Evolutionary conservation across 176 grass and related monocot species (phyloP).

Genomic region (Phyllostachys edulis): DNA sequence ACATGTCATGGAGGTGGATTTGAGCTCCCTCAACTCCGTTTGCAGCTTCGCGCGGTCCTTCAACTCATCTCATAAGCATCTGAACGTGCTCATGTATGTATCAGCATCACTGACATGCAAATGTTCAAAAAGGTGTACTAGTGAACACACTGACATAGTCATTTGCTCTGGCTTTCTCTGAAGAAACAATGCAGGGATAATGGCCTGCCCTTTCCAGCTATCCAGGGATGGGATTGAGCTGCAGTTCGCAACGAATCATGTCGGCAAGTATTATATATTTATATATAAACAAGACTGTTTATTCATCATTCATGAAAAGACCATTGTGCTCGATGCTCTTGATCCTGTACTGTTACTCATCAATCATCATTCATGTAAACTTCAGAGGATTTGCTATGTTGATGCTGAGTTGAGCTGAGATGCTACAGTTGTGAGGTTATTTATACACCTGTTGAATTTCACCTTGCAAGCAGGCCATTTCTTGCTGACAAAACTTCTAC

Average conservation of each 20-base stretch:
- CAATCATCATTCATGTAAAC: neutral
- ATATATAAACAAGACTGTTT: neutral
- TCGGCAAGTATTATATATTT: conserved; percentile 39
- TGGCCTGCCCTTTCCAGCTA: conserved; percentile 75
- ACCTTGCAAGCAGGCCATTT: conserved; percentile 64
- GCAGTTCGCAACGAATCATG: conserved; percentile 82
- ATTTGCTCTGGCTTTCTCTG: conserved; percentile 21
- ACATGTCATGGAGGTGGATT: conserved; percentile 81
- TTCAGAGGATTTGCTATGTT: neutral
- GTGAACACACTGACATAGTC: neutral
- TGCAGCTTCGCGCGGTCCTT: conserved; percentile 51
- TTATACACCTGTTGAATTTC: neutral
- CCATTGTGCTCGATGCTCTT: neutral
- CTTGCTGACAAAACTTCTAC: conserved; percentile 72
- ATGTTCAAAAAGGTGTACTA: conserved; percentile 12
- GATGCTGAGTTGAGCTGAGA: neutral
- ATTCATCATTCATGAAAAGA: neutral
- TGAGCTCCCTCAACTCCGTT: conserved; percentile 67
- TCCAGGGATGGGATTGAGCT: conserved; percentile 78
- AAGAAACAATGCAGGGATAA: conserved; percentile 92
- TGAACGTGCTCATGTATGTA: conserved; percentile 77
- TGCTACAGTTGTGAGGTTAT: neutral
- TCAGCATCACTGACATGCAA: neutral
- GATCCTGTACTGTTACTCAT: neutral
- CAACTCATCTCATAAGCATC: conserved; percentile 36